These are phyloP conservation scores for Globisporangium okanoganense DNA, from an alignment of 352 stramenopile species.

Conservation along the genomic window DNA sequence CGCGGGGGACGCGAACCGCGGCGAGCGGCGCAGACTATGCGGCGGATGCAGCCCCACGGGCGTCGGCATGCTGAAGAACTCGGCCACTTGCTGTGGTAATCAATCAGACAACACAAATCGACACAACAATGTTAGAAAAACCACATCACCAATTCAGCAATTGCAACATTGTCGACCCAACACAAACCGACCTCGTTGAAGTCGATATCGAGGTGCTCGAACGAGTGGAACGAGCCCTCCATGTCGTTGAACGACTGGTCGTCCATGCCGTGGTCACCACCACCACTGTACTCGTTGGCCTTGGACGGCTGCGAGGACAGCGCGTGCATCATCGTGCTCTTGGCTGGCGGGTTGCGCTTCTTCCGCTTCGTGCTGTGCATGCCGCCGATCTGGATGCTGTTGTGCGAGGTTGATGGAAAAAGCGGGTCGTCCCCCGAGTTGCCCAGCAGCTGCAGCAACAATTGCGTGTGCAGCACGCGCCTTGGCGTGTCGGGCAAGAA, in stretches of 20 bases:
- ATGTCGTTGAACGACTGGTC: conserved; percentile 46
- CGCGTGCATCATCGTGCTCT: conserved; percentile 23
- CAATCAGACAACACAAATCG: neutral
- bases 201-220: conserved; percentile 84
- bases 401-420: neutral
- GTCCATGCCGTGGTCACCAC: conserved; percentile 13
- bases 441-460: conserved; percentile 74
- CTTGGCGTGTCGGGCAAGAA: conserved; percentile 75
- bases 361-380: conserved; percentile 50
- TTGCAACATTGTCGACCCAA: neutral
- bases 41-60: conserved; percentile 53
- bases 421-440: conserved; percentile 36
- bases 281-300: conserved; percentile 14
- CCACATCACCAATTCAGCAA: neutral
- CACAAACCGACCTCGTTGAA: conserved; percentile 62
- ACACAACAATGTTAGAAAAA: neutral
- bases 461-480: conserved; percentile 71
- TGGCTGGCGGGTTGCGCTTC: conserved; percentile 32
- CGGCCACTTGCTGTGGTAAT: conserved; percentile 78
- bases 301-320: conserved; percentile 32
- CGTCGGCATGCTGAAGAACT: conserved; percentile 79
- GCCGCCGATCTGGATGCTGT: conserved; percentile 6
- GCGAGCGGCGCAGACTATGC: conserved; percentile 71
- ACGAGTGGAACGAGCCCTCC: conserved; percentile 65
- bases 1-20: conserved; percentile 62